These are phyloP conservation scores for Alectoria sarmentosa DNA, from an alignment of 495 filamentous ascomycete species.

Conservation along the genomic window DNA sequence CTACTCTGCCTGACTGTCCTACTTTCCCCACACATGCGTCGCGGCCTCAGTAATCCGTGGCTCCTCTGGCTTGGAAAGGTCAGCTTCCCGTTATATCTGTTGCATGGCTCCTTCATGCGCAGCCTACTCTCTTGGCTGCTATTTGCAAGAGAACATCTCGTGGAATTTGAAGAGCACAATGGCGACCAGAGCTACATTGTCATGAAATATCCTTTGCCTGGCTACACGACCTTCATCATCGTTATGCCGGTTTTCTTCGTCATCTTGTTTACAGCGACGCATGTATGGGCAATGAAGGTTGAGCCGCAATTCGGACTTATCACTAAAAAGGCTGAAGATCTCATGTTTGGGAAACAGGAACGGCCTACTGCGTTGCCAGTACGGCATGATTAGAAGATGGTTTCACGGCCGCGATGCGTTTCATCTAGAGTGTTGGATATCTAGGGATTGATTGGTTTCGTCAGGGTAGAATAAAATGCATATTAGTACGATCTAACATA, in stretches of 20 bases:
- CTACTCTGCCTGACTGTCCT: conserved; percentile 51
- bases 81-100: conserved; percentile 61
- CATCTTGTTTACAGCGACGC: conserved; percentile 49
- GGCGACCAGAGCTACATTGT: conserved; percentile 26
- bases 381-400: conserved; percentile 19
- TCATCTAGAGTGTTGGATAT: background rate
- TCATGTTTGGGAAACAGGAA: conserved; percentile 48
- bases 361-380: conserved; percentile 35
- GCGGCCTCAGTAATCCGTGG: conserved; percentile 46
- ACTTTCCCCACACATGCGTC: conserved; percentile 50
- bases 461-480: background rate
- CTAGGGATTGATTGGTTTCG: background rate
- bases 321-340: conserved; percentile 50
- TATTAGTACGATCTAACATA: background rate
- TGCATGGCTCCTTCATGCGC: conserved; percentile 58
- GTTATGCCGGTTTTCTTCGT: conserved; percentile 51
- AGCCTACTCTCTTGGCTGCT: conserved; percentile 58
- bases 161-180: conserved; percentile 37
- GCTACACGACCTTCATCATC: conserved; percentile 39
- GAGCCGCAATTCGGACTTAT: conserved; percentile 56
- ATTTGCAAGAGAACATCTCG: conserved; percentile 47
- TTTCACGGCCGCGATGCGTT: background rate
- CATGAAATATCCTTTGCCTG: conserved; percentile 35
- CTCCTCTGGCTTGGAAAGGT: conserved; percentile 62
- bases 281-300: conserved; percentile 58